These are phyloP conservation scores for Hypomontagnella submonticulosa DNA, from an alignment of 495 filamentous ascomycete species.

Conservation along the genomic window DNA sequence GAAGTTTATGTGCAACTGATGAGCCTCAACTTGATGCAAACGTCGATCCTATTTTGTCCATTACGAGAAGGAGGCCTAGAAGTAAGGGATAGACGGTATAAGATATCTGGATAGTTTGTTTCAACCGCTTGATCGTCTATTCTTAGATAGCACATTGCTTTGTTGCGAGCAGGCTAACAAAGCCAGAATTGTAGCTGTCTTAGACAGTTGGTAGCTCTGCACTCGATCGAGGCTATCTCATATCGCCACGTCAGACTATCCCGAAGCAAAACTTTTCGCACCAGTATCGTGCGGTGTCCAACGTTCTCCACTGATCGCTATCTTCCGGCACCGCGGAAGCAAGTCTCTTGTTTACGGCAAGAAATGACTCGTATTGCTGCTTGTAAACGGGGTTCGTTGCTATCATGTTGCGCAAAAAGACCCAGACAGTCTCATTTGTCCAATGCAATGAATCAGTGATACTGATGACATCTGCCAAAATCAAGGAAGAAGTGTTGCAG, in stretches of 20 bases:
- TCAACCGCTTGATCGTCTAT: slow-evolving; percentile 35
- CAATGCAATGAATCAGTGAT: slow-evolving; percentile 59
- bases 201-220: slow-evolving; percentile 12
- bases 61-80: slow-evolving; percentile 27
- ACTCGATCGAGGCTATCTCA: slow-evolving; percentile 7
- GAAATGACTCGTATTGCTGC: slow-evolving; percentile 45
- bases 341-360: slow-evolving; percentile 40
- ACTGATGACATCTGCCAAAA: slow-evolving; percentile 54
- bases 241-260: slow-evolving; percentile 13
- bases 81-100: slow-evolving; percentile 14
- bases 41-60: slow-evolving; percentile 19
- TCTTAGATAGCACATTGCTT: slow-evolving; percentile 19
- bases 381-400: slow-evolving; percentile 49
- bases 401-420: slow-evolving; percentile 61
- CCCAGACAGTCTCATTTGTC: slow-evolving; percentile 66
- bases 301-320: slow-evolving; percentile 28
- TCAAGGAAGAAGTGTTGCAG: slow-evolving; percentile 29
- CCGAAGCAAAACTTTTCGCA: slow-evolving; percentile 36
- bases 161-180: slow-evolving; percentile 7
- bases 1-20: slow-evolving; percentile 18
- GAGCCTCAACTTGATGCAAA: slow-evolving; percentile 37
- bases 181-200: slow-evolving; percentile 12
- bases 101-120: slow-evolving; percentile 23
- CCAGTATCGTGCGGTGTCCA: slow-evolving; percentile 46
- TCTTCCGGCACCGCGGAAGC: slow-evolving; percentile 28